Evolutionary conservation across 1,284 basidiomycete species (phyloP), one percentile per base, ranked within the genome.

Genomic region (Austroboletus novae-zelandiae): DNA sequence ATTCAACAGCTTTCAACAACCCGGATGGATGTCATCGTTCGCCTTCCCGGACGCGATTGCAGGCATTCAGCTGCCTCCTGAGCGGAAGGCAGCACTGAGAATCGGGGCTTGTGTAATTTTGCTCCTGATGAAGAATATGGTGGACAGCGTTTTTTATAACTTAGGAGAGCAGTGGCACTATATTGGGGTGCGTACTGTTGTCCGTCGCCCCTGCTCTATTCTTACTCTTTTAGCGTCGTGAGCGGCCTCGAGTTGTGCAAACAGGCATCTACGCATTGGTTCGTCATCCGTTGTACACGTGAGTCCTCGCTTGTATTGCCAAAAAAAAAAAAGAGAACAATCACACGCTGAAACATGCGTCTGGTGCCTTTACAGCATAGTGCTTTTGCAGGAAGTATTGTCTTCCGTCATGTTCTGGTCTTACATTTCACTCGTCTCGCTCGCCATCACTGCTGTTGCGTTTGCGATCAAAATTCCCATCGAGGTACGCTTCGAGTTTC

Each of bases 231-330:
- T 36, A 65, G 65, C 58, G 60, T 37, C 61, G 62, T 9, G 62
- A 68, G 42, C 59, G 57, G 25, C 43, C 60, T 9, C 60, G 56
- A 18, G 45, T 69, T 30, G 54, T 65, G 10, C 52, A 54, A 23
- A 59, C 57, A 14, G 65, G 67, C 6, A 59, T 62, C 4, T 68
- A 61, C 34, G 58, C 54, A 5, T 55, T 54, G 32, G 61, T 68
- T 23, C 62, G 64, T 39, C 62, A 69, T 40, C 62, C 60, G 7
- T 14, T 60, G n/a, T 67, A 65, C 40, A 44, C 34, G 58, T 57
- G 34, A 25, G 53, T 50, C 8, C 15, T 25, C 17, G 9, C 35
- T 27, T 2, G 32, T 10, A 11, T 14, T 20, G 11, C 11, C 10
- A 17, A 35, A 37, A 17, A 13, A 34, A 18, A 35, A 37, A 17